Base-by-base conservation (phyloP, 2,329 filamentous ascomycete genomes). In the Fusarium coicis region DNA sequence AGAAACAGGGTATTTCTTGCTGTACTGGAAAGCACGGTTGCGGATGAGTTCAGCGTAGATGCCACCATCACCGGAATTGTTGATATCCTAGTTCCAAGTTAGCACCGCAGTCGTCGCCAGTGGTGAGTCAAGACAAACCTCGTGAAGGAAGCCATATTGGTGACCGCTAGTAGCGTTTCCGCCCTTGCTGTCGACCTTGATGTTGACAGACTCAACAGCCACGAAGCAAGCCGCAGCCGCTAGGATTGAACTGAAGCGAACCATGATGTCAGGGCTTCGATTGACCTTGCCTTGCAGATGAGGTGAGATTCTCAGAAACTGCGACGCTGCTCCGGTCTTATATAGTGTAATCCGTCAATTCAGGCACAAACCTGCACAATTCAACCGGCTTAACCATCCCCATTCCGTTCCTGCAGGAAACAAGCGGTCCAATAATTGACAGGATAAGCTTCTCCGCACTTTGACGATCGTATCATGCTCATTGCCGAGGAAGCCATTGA, bases 1-100 rank as follows among this genome's bases (percentile, higher is more conserved):
- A 8, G 82, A 83, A 43, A 82, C 80, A 7, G 84, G 84, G 67
- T 80, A 85, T 21, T 76, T 73, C 26, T 82, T 80, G 66, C 83
- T 85, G 60, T 83, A 83, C 79, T 94, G 92, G 76, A 94, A 93
- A 16, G 91, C 92, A 54, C 91, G 87, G 80, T 94, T 94, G 57
- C 87, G 87, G 63, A 94, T 88, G 63, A 94, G 80, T 77, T 94
- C 91, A 54, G 90, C 92, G 78, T 94, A 93, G 70, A 93, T 88
- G 10, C 92, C 92, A 28, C 92, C 92, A 77, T 94, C 92, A 5
- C 92, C 91, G 4, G 89, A 91, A 79, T 92, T 89, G 80, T 90
- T 90, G 79, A 91, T 91, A 60, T 90, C 88, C 87, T 89, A 15
- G 1, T 16, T 10, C 5, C 5, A 7, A 14, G 36, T 67, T 8